Evolutionary conservation across 2,329 filamentous ascomycete genomes (phyloP), one percentile per base, ranked within the genome.

Genomic region (Neoscytalidium dimidiatum): DNA sequence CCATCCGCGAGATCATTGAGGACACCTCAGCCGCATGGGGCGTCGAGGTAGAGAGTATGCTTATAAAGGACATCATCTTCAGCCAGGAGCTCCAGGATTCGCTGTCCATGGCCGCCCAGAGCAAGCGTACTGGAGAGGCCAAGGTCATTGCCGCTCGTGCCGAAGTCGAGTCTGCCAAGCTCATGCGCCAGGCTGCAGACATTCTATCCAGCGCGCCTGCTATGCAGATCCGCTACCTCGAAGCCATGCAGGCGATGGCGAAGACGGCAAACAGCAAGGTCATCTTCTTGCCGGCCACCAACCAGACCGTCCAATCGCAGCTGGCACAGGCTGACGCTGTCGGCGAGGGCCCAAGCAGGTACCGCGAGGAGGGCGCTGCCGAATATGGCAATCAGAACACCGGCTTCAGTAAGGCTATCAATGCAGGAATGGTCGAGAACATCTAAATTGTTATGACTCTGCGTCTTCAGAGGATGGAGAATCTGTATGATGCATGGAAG

Each of bases 51-150:
- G 95, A 98, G 84, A 94, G 90, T 74, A 99, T 99, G 94, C 88
- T 99, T 71, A 94, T 99, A 86, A 98, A 99, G 83, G 95, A 99
- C 79, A 96, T 99, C 76, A 91, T 98, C 77, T 99, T 99, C 87
- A 93, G 89, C 80, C 88, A 92, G 75, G 95, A 98, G 71, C 85
- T 99, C 49, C 95, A 99, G 80, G 94, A 98, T 74, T 95, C 92
- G 19, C 87, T 99, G 57, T 96, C 92, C 75, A 98, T 99, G 95
- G 95, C 95, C 43, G 95, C 95, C 3, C 95, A 99, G 85, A 92
- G 90, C 83, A 98, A 98, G 90, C 90, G 95, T 71, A 97, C 97
- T 65, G 95, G 95, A 82, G 95, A 99, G 81, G 93, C 90, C 82
- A 99, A 99, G 85, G 92, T 99, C 77, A 98, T 99, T 76, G 93